Evolutionary conservation across 2,329 filamentous ascomycete species (phyloP).

Genomic region (Aspergillus transmontanensis): DNA sequence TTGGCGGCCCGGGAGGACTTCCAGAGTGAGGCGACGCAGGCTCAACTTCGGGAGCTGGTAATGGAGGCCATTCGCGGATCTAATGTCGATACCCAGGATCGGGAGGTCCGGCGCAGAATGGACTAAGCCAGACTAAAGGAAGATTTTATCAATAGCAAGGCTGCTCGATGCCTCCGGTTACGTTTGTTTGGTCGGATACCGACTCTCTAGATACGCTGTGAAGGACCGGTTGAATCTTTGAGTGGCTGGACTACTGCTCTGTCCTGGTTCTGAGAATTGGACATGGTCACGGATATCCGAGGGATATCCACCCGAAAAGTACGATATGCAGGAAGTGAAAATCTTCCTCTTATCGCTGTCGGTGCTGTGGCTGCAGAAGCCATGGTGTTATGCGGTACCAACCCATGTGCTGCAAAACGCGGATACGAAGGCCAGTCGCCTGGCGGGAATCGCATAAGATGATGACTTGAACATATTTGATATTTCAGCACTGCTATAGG

Average conservation of each 20-base stretch:
- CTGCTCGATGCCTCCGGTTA: neutral
- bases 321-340: neutral
- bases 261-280: neutral
- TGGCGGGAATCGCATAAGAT: neutral
- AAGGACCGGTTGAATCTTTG: neutral
- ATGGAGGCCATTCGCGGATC: conserved; percentile 76
- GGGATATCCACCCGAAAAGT: neutral
- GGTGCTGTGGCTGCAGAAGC: neutral
- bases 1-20: conserved; percentile 83
- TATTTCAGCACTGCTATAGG: neutral
- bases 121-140: conserved; percentile 45
- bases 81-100: conserved; percentile 60
- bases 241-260: neutral
- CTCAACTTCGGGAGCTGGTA: conserved; percentile 74
- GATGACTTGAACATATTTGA: neutral
- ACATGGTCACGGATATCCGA: neutral
- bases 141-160: neutral
- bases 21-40: conserved; percentile 76
- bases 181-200: neutral
- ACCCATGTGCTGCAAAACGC: neutral
- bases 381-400: neutral
- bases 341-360: neutral
- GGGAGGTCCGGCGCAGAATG: conserved; percentile 65
- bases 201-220: neutral
- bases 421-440: neutral